Base-by-base conservation (phyloP, 2,329 filamentous ascomycete species). In the Thelonectria rubi region DNA sequence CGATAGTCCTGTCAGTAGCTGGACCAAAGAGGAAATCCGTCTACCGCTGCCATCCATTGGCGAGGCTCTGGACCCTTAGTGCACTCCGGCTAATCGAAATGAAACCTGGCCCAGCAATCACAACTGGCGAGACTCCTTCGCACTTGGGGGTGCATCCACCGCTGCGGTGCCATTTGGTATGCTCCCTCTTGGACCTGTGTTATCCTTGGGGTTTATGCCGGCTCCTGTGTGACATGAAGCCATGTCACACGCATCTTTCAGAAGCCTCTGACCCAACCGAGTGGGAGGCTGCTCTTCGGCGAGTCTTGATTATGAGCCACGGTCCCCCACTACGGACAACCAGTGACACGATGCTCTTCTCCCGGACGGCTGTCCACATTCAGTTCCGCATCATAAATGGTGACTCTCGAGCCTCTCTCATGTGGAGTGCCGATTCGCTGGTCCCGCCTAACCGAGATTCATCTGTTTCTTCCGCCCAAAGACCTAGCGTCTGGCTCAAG, bases 21-120 rank as follows among this genome's bases (percentile, higher is more conserved):
- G 34, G 56, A 66, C 69, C 9, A 56, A 71, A 70, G 42, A 55
- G 66, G 69, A 71, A 71, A 71, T 65, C 66, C 69, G 69, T 71
- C 69, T 71, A 46, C 49, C 47, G 52, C 45, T 57, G 37, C 55
- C 51, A 57, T 57, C 64, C 61, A 70, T 69, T 71, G 63, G 68
- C 51, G 52, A 64, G 57, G 51, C 47, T 49, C 30, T 59, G 58
- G 58, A 58, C 54, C 55, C 47, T 59, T 69, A 69, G 62, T 55
- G 57, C 53, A 48, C 47, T 57, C 45, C 57, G 43, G 54, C 46
- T 62, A 51, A 61, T 63, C 55, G 63, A 57, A 55, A 58, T 65
- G 62, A 65, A 60, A 58, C 52, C 52, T 40, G 26, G 18, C 51
- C 51, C 40, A 56, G 40, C 52, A 24, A 57, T 54, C 12, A 61